These are phyloP conservation scores for Eucalyptus leucophloia DNA, from an alignment of 345 rosid genomes.

Conservation along the genomic window DNA sequence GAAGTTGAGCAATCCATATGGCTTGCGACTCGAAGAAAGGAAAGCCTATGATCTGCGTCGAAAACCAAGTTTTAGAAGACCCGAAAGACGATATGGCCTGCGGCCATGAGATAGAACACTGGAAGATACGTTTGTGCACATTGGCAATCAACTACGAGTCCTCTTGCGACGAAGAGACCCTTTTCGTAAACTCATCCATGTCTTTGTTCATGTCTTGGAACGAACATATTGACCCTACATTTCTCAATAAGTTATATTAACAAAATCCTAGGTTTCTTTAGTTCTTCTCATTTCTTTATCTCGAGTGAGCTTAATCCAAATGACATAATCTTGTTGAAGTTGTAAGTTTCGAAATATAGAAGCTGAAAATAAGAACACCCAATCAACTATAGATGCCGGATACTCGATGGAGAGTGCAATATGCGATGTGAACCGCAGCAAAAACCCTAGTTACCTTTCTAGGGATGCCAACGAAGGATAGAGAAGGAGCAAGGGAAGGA, in stretches of 20 bases:
- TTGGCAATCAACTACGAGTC: neutral
- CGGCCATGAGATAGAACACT: neutral
- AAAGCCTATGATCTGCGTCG: constrained; percentile 77
- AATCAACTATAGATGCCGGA: neutral
- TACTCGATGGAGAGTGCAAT: neutral
- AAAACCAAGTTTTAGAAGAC: neutral
- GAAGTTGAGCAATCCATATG: constrained; percentile 79
- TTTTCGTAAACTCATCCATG: neutral
- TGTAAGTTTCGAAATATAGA: neutral
- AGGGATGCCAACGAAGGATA: constrained; percentile 81
- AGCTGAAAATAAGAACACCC: neutral
- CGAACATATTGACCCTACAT: neutral
- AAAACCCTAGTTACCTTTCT: constrained; percentile 43
- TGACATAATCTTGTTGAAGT: neutral
- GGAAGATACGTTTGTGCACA: neutral
- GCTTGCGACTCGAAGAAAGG: constrained; percentile 97
- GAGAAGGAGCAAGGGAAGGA: constrained; percentile 82
- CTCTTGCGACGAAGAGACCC: neutral
- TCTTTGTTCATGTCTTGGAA: neutral
- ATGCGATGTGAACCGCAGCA: neutral
- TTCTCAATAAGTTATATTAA: neutral
- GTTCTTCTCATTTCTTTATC: neutral
- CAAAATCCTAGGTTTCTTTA: neutral
- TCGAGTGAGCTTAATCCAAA: neutral
- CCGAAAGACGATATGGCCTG: neutral